Percentiles rank a stretch among this genome's conserved stretches.
Conservation (phyloP, 495 filamentous ascomycete species). For the Sphaerosporella brunnea region DNA sequence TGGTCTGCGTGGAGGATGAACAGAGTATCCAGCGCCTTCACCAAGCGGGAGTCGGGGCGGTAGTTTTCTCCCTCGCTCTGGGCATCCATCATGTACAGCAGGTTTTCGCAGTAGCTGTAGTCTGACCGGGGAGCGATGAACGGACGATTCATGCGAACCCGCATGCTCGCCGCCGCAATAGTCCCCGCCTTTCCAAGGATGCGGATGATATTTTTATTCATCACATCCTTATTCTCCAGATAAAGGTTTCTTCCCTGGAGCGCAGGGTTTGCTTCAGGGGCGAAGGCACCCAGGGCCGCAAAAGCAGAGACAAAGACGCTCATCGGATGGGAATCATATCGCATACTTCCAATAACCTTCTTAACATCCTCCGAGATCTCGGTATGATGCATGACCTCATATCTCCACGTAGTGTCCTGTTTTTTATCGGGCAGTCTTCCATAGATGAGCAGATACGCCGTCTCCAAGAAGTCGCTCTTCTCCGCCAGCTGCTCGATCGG, state of each 20-base stretch:
- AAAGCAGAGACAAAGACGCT: slow-evolving; percentile 31
- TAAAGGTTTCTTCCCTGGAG: slow-evolving; percentile 29
- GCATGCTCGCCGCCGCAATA: slow-evolving; percentile 29
- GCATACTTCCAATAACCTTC: slow-evolving; percentile 27
- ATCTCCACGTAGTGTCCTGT: slow-evolving; percentile 27
- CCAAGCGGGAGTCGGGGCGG: slow-evolving; percentile 26
- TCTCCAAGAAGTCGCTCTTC: slow-evolving; percentile 30
- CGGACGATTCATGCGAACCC: slow-evolving; percentile 26
- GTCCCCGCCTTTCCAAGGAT: slow-evolving; percentile 29
- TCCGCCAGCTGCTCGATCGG: slow-evolving; percentile 31
- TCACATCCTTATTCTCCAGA: slow-evolving; percentile 25
- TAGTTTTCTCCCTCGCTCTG: slow-evolving; percentile 27
- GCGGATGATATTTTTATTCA: slow-evolving; percentile 31
- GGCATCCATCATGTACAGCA: slow-evolving; percentile 31
- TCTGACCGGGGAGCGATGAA: slow-evolving; percentile 29
- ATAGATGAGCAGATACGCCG: slow-evolving; percentile 33
- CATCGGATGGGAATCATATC: slow-evolving; percentile 31
- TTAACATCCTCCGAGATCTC: slow-evolving; percentile 26
- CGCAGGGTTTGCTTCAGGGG: slow-evolving; percentile 28
- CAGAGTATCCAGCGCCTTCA: slow-evolving; percentile 28
- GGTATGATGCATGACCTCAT: slow-evolving; percentile 28
- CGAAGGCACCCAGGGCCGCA: slow-evolving; percentile 29
- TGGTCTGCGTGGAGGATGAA: slow-evolving; percentile 37
- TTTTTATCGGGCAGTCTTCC: slow-evolving; percentile 29
- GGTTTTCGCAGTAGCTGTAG: slow-evolving; percentile 30